phyloP scores from a whole-genome alignment of 306 rosid genomes.

The Rosa chinensis region DNA sequence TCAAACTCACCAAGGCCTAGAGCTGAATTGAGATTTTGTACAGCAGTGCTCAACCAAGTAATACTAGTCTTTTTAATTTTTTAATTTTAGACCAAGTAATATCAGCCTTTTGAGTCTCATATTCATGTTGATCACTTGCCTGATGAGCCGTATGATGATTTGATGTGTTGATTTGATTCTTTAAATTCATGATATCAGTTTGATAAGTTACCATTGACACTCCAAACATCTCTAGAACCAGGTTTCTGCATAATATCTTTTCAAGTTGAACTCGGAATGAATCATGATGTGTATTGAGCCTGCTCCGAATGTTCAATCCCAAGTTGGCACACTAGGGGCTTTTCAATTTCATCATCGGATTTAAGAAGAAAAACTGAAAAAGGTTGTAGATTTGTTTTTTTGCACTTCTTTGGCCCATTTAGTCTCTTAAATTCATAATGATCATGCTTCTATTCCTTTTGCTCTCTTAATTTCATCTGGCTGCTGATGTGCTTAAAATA shows the following conservation, averaged over 20 bases:
- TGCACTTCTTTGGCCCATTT: not conserved
- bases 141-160: not conserved
- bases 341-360: not conserved
- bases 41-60: not conserved
- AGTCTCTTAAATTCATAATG: not conserved
- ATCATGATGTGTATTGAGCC: not conserved
- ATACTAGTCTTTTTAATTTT: not conserved
- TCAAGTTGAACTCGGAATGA: not conserved
- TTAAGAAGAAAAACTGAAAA: too few species aligned
- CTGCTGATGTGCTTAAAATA: not conserved
- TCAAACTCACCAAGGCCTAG: not conserved
- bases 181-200: not conserved
- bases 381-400: not conserved
- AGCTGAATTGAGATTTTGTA: not conserved
- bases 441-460: not conserved
- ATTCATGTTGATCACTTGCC: not conserved
- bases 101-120: not conserved
- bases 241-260: not conserved
- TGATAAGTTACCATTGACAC: not conserved
- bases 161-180: not conserved
- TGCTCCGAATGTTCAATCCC: not conserved
- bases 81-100: not conserved
- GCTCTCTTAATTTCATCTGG: not conserved
- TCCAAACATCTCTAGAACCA: not conserved
- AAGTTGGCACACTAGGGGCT: not conserved